Evolutionary conservation across 2,329 filamentous ascomycete species (phyloP).

Genomic region (Akanthomyces uredinophilus): DNA sequence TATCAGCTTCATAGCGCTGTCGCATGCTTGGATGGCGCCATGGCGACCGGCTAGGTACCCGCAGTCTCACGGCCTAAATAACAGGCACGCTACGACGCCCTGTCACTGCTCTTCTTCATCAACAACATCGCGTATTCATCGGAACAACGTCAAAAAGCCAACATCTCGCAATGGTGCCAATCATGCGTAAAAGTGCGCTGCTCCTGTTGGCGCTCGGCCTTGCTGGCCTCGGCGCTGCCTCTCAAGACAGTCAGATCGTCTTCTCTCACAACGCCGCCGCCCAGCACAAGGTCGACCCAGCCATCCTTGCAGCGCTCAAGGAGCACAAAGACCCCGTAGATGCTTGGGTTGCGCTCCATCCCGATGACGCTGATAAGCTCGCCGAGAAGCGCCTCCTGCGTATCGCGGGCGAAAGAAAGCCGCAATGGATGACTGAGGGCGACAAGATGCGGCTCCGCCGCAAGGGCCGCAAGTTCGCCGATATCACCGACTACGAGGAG

Average conservation of each 20-base stretch:
- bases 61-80: neutral
- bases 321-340: slow-evolving; percentile 26
- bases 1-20: neutral
- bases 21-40: neutral
- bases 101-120: neutral
- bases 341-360: slow-evolving; percentile 23
- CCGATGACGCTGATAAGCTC: slow-evolving; percentile 23
- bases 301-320: slow-evolving; percentile 22
- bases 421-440: slow-evolving; percentile 65
- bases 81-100: neutral
- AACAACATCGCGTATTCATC: neutral
- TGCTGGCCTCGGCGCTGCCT: slow-evolving; percentile 10
- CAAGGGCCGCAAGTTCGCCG: slow-evolving; percentile 65
- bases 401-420: slow-evolving; percentile 55
- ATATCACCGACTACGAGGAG: slow-evolving; percentile 61
- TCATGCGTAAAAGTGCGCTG: neutral
- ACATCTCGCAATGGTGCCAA: neutral
- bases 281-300: slow-evolving; percentile 19
- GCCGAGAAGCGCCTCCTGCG: slow-evolving; percentile 55
- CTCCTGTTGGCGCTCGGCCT: slow-evolving; percentile 2
- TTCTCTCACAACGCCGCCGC: slow-evolving; percentile 14
- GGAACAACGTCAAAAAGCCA: neutral
- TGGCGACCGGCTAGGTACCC: neutral
- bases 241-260: slow-evolving; percentile 15
- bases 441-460: slow-evolving; percentile 66